These are phyloP conservation scores for Epichloe coenophiala DNA, from an alignment of 2,329 filamentous ascomycete species.

Conservation along the genomic window DNA sequence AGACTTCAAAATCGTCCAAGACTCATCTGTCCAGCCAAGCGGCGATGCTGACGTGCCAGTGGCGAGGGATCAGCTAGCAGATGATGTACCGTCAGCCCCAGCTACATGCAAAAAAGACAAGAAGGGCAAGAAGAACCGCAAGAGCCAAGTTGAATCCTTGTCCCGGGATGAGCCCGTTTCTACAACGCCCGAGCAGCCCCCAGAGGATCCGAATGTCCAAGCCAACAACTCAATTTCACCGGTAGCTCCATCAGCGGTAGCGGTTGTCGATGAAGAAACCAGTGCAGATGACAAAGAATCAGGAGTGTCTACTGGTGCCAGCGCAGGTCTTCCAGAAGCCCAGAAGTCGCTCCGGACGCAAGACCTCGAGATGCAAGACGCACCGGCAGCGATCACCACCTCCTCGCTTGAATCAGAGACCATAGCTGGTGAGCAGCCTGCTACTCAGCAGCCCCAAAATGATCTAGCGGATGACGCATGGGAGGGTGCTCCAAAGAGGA, in stretches of 20 bases:
- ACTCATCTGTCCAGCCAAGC: neutral
- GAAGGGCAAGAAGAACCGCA: conserved; percentile 8
- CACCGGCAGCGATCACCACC: neutral
- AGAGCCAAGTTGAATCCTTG: conserved; percentile 4
- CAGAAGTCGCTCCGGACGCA: neutral
- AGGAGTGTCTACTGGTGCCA: neutral
- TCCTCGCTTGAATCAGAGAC: neutral
- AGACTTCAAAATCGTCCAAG: neutral
- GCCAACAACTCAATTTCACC: neutral
- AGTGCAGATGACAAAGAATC: neutral
- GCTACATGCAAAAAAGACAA: conserved; percentile 11
- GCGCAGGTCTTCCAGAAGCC: neutral
- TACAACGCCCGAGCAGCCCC: neutral
- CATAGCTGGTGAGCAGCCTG: neutral
- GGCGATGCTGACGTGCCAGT: neutral
- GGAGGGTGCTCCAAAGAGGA: conserved; percentile 5
- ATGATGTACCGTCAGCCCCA: conserved; percentile 6
- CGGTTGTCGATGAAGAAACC: neutral
- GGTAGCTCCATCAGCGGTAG: neutral
- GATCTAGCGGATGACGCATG: neutral
- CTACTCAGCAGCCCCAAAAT: neutral
- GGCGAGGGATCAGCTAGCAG: conserved; percentile 1
- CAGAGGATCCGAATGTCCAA: neutral
- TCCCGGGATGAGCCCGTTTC: neutral
- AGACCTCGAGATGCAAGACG: neutral